Evolutionary conservation across 1,139 yeast genomes (phyloP), one percentile per base, ranked within the genome.

Genomic region (Zygosaccharomyces pseudobailii): DNA sequence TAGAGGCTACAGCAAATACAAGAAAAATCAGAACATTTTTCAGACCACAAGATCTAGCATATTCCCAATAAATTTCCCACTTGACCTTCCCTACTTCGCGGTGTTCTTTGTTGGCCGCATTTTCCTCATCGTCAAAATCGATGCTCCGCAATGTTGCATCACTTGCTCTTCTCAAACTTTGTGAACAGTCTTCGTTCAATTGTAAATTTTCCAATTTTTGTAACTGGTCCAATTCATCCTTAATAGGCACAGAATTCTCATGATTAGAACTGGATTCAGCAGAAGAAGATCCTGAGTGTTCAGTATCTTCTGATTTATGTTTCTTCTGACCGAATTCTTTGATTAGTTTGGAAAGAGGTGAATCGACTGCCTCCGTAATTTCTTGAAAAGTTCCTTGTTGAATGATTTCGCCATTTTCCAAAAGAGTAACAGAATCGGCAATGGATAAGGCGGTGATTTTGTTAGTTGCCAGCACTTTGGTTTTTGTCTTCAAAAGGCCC

Each of bases 21-120:
- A 87, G 62, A 62, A 83, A 82, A 3, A 82, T 56, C 0, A 72
- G 33, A 17, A 90, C 96, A 55, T 80, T 81, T 43, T 63, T 67
- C n/a, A 87, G 78, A 55, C 88, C 87, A 71, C 97, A 89, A 0
- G 97, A 96, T 56, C 76, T 79, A 22, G 95, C 95, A 63, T 94
- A 92, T 53, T 80, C 87, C 52, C 70, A 59, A 67, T 92, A 92
- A 37, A 94, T 90, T 33, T 77, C 75, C 95, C 96, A 87, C 62
- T 87, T 86, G 46, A 92, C 98, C 63, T 88, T 82, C 52, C 98
- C 99, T 66, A 88, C 94, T 69, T 92, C 96, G 53, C 85, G 78
- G 55, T 82, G 90, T 68, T 94, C 98, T 56, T 74, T 74, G 57
- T 82, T 72, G 27, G 70, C 76, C 19, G 71, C 76, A 40, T 74